Conservation (phyloP, 768 basidiomycete species). For the Russula griseocarnosa region DNA sequence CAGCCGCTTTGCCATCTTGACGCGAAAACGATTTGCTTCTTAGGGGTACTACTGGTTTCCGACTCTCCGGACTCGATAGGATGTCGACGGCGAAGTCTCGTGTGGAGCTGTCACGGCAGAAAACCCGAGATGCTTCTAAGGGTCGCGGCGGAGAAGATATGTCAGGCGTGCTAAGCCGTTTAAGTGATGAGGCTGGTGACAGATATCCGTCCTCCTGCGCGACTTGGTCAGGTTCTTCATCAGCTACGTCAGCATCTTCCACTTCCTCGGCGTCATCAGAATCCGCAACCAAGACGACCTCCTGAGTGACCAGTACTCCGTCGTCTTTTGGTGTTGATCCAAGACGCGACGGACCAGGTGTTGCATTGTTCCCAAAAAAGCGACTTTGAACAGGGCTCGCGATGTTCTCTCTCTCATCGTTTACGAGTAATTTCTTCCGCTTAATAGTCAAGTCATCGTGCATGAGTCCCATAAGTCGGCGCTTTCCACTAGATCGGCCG, state of each 20-base stretch:
- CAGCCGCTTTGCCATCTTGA: not conserved
- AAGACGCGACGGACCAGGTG: conserved; percentile 13
- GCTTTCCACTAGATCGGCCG: conserved; percentile 70
- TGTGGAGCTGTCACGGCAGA: conserved; percentile 24
- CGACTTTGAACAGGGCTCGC: conserved; percentile 22
- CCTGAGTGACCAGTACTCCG: conserved; percentile 34
- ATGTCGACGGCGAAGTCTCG: conserved; percentile 51
- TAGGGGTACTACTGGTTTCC: conserved; percentile 18
- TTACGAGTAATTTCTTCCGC: conserved; percentile 43
- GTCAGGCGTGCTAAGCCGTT: conserved; percentile 50
- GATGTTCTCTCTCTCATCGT: conserved; percentile 42
- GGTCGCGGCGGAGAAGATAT: conserved; percentile 59
- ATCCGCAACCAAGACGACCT: conserved; percentile 37
- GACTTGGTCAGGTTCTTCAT: conserved; percentile 41
- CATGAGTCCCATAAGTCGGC: conserved; percentile 66
- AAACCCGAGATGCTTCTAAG: conserved; percentile 26
- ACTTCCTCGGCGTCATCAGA: conserved; percentile 37
- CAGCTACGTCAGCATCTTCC: conserved; percentile 40
- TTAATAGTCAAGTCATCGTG: conserved; percentile 57
- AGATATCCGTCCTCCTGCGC: conserved; percentile 80
- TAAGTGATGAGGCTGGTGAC: conserved; percentile 58
- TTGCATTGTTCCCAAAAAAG: conserved; percentile 24
- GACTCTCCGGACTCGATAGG: conserved; percentile 45
- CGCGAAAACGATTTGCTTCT: conserved; percentile 21
- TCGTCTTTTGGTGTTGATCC: conserved; percentile 22